Percentiles rank a stretch among this genome's conserved stretches.
These are phyloP conservation scores for Russula dissimulans DNA, from an alignment of 768 basidiomycete genomes.

Conservation along the genomic window DNA sequence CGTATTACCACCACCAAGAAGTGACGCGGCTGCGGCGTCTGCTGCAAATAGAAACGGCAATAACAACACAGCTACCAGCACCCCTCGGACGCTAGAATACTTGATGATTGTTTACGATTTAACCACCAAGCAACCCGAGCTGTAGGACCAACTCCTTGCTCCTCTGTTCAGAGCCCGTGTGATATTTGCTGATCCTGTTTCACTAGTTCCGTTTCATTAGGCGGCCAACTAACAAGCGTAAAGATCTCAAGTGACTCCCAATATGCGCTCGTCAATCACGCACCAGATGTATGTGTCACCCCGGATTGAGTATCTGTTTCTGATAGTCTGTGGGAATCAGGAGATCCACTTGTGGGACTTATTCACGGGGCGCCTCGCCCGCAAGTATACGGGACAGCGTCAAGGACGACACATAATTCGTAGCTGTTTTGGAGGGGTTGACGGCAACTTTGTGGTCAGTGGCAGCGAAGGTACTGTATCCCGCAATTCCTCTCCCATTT, in stretches of 20 bases:
- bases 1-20: constrained; percentile 6
- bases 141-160: constrained; percentile 38
- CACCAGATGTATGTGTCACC: constrained; percentile 60
- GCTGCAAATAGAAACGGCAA: constrained; percentile 23
- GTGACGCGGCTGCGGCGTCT: constrained; percentile 21
- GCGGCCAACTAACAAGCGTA: constrained; percentile 82
- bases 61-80: constrained; percentile 25
- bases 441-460: constrained; percentile 82
- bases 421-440: constrained; percentile 87
- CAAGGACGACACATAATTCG: constrained; percentile 82
- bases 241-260: constrained; percentile 80
- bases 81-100: constrained; percentile 37
- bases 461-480: constrained; percentile 80
- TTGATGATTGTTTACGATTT: constrained; percentile 74
- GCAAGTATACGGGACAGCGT: constrained; percentile 79
- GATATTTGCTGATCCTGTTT: constrained; percentile 18
- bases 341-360: constrained; percentile 88
- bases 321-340: constrained; percentile 33
- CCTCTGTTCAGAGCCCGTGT: constrained; percentile 5
- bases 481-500: constrained; percentile 4
- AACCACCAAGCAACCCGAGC: constrained; percentile 52
- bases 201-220: constrained; percentile 51
- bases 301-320: constrained; percentile 14
- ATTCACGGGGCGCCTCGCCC: constrained; percentile 52
- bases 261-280: constrained; percentile 78